Evolutionary conservation across 208 protist species (phyloP).

Genomic region (Chromosphaera perkinsii): DNA sequence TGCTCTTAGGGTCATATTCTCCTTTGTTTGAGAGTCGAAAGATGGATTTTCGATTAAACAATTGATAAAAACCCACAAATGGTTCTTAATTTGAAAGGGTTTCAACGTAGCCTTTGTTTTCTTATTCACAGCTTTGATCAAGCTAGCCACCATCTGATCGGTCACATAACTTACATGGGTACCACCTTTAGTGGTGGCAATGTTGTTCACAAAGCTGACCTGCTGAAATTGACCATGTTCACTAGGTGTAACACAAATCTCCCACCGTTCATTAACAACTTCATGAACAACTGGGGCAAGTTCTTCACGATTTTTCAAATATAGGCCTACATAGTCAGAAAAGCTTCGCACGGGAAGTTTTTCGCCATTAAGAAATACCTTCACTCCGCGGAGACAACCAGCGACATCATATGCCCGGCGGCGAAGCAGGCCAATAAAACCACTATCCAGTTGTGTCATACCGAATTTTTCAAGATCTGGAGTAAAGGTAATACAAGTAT

Average conservation of each 20-base stretch:
- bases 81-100: constrained; percentile 88
- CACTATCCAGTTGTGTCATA: constrained; percentile 86
- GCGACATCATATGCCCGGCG: constrained; percentile 98
- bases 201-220: constrained; percentile 99
- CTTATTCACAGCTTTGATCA: constrained; percentile 82
- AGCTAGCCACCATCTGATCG: constrained; percentile 70
- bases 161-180: constrained; percentile 96
- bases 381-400: constrained; percentile 68
- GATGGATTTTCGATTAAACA: constrained; percentile 97
- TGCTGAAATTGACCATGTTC: constrained; percentile 87
- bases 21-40: constrained; percentile 99
- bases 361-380: constrained; percentile 91
- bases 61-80: constrained; percentile 98
- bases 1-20: constrained; percentile 89
- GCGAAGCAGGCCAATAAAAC: constrained; percentile 89
- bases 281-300: constrained; percentile 42
- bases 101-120: constrained; percentile 88
- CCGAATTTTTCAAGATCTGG: constrained; percentile 94
- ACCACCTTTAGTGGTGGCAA: constrained; percentile 95
- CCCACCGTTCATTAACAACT: constrained; percentile 88
- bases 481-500: constrained; percentile 93
- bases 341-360: constrained; percentile 85
- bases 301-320: constrained; percentile 37
- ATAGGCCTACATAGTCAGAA: constrained; percentile 87
- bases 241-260: constrained; percentile 83